Evolutionary conservation across 1,284 basidiomycete species (phyloP), one percentile per base, ranked within the genome.

Genomic region (Cutaneotrichosporon arboriforme): DNA sequence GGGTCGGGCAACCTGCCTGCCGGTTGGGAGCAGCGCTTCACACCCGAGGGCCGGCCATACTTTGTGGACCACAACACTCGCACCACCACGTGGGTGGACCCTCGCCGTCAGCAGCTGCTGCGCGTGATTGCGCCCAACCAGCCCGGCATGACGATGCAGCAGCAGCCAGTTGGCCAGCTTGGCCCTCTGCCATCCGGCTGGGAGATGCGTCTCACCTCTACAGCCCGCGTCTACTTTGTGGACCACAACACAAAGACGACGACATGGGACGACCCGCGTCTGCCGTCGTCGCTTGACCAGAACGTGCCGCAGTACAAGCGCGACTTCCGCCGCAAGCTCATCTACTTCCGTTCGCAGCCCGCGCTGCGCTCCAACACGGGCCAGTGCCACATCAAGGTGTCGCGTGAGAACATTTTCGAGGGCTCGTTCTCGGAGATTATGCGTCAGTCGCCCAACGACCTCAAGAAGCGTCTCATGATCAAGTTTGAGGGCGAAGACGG

Each of bases 251-350:
- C 88, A 46, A 77, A 77, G 76, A 96, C 91, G 34, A 97, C 92
- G 26, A 88, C 90, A 1, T 96, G 92, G 92, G 92, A 97, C 76
- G 92, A 97, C 73, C 92, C 88, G 7, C 83, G 91, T 50, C 75
- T 93, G 70, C 90, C 90, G 13, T 79, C 77, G 31, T 78, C 77
- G 56, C 75, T 81, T 56, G 79, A 80, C 68, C 86, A 91, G 67
- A 97, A 90, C 73, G 94, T 97, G 17, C 96, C 96, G 38, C 93
- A 98, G 78, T 98, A 97, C 81, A 98, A 99, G 81, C 88, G 96
- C 58, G 96, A 98, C 80, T 99, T 98, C 80, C 81, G 94, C 63
- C 79, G 94, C 65, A 99, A 99, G 79, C 84, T 99, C 55, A 91
- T 99, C 66, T 99, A 99, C 80, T 98, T 99, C 84, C 83, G 96